phyloP scores from a whole-genome alignment of 805 yeast genomes.

The Saccharomycopsis fermentans region DNA sequence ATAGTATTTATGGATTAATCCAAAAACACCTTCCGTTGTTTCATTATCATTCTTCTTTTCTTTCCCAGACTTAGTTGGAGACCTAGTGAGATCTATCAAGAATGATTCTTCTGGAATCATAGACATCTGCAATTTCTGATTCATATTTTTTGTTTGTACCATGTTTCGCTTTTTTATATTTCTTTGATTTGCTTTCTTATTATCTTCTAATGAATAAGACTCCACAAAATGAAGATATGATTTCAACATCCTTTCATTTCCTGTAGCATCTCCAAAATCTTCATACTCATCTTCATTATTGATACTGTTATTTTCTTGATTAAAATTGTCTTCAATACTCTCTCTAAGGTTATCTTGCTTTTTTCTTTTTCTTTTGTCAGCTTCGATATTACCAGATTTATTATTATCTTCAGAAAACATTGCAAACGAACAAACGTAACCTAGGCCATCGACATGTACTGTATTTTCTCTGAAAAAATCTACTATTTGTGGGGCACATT shows the following conservation, averaged over 20 bases:
- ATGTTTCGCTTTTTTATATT: conserved; percentile 10
- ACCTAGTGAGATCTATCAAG: conserved; percentile 31
- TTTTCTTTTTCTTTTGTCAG: conserved; percentile 13
- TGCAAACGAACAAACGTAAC: conserved; percentile 90
- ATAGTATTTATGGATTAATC: conserved; percentile 73
- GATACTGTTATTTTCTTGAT: conserved; percentile 21
- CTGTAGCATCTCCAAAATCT: conserved; percentile 24
- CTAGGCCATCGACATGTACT: conserved; percentile 87
- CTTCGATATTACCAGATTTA: conserved; percentile 15
- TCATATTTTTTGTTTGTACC: not conserved
- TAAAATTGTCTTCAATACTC: conserved; percentile 6
- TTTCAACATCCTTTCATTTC: conserved; percentile 81
- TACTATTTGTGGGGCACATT: conserved; percentile 60
- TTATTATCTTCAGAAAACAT: conserved; percentile 49
- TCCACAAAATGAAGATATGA: conserved; percentile 82
- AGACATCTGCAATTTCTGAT: conserved; percentile 7
- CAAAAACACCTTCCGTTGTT: conserved; percentile 41
- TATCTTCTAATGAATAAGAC: conserved; percentile 51
- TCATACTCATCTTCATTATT: conserved; percentile 29
- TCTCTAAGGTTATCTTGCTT: conserved; percentile 12
- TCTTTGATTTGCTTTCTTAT: conserved; percentile 21
- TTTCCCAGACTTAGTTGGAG: conserved; percentile 30
- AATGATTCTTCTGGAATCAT: conserved; percentile 16
- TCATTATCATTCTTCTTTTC: conserved; percentile 29
- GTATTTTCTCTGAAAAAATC: conserved; percentile 89